Percentiles rank a stretch among this genome's conserved stretches.
Evolutionary conservation across 768 basidiomycete species (phyloP).

Genomic region (Hortiboletus flavorubellus): DNA sequence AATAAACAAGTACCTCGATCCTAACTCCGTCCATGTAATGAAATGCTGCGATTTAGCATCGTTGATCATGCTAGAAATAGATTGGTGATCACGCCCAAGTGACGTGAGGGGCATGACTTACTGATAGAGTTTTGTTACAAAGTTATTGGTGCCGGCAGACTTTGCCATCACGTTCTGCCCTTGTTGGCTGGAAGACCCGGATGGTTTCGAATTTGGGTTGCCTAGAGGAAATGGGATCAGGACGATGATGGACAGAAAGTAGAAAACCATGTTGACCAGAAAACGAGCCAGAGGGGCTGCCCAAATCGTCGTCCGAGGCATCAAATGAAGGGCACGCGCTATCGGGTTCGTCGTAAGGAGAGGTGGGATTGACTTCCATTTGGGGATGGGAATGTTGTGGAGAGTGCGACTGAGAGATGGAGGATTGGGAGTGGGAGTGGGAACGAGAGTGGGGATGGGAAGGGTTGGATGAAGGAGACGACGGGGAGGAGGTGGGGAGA

Average conservation of each 20-base stretch:
- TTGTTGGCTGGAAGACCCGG: slow-evolving; percentile 16
- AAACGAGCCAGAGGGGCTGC: slow-evolving; percentile 17
- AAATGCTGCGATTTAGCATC: slow-evolving; percentile 77
- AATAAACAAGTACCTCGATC: slow-evolving; percentile 48
- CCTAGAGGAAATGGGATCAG: slow-evolving; percentile 1
- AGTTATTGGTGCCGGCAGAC: slow-evolving; percentile 70
- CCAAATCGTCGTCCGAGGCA: slow-evolving; percentile 25
- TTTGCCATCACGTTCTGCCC: slow-evolving; percentile 63
- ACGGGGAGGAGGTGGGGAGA: slow-evolving; percentile 20
- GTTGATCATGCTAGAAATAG: slow-evolving; percentile 69
- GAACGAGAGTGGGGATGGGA: slow-evolving; percentile 20
- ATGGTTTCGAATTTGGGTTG: slow-evolving; percentile 11
- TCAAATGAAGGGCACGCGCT: slow-evolving; percentile 36
- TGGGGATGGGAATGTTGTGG: slow-evolving; percentile 7
- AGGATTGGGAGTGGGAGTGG: slow-evolving; percentile 21
- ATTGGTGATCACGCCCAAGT: neutral
- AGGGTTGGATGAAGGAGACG: slow-evolving; percentile 23
- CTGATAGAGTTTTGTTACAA: slow-evolving; percentile 88
- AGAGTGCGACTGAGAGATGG: slow-evolving; percentile 19
- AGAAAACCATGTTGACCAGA: slow-evolving; percentile 9
- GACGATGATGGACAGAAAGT: neutral
- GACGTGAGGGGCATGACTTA: slow-evolving; percentile 36
- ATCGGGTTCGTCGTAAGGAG: slow-evolving; percentile 60
- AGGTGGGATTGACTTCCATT: slow-evolving; percentile 11
- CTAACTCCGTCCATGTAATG: slow-evolving; percentile 80